Percentiles rank a stretch among this genome's conserved stretches.
These are phyloP conservation scores for Amylocarpus encephaloides DNA, from an alignment of 2,329 filamentous ascomycete genomes.

Conservation along the genomic window DNA sequence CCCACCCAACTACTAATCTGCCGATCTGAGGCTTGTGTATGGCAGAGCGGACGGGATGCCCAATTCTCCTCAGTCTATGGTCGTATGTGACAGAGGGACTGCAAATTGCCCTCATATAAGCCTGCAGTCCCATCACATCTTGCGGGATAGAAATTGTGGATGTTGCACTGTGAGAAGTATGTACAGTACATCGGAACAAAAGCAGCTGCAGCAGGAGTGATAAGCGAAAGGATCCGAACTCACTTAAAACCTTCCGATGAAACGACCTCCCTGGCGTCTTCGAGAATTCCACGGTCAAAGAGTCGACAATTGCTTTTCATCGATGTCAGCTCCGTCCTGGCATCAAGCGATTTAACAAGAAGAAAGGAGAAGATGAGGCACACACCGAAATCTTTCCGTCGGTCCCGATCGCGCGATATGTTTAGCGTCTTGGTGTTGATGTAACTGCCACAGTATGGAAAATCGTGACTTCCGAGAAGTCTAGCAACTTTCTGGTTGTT, in stretches of 20 bases:
- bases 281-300: slow-evolving; percentile 72
- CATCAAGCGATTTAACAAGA: not conserved
- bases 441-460: slow-evolving; percentile 83
- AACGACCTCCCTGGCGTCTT: slow-evolving; percentile 71
- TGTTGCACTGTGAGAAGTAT: not conserved
- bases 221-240: slow-evolving; percentile 23
- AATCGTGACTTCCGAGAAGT: slow-evolving; percentile 34
- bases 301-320: slow-evolving; percentile 52
- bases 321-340: slow-evolving; percentile 11
- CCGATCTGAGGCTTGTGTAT: slow-evolving; percentile 26
- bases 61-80: slow-evolving; percentile 21
- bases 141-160: no score
- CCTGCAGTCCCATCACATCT: no score
- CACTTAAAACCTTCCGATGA: slow-evolving; percentile 69
- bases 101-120: not conserved
- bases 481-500: slow-evolving; percentile 46
- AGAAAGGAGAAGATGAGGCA: slow-evolving; percentile 7
- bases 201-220: not conserved
- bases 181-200: not conserved
- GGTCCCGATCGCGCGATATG: slow-evolving; percentile 61
- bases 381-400: slow-evolving; percentile 45
- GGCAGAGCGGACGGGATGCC: slow-evolving; percentile 27
- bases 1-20: slow-evolving; percentile 24
- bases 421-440: slow-evolving; percentile 72
- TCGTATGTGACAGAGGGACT: not conserved